phyloP scores from a whole-genome alignment of 2,329 filamentous ascomycete species.

The Rhynchosporium agropyri region DNA sequence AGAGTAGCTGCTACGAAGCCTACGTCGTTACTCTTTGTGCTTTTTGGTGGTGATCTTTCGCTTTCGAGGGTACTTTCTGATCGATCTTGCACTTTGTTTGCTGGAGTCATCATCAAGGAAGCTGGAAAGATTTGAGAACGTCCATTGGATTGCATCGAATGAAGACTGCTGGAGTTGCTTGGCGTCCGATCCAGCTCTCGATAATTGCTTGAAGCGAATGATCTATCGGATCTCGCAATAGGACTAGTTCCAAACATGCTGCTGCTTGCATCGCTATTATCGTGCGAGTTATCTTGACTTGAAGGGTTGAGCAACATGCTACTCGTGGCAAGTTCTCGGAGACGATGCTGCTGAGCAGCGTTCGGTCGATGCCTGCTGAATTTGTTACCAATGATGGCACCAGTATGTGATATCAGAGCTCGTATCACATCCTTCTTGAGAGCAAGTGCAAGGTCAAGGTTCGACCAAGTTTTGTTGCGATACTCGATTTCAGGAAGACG shows the following conservation, averaged over 20 bases:
- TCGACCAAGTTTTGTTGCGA: constrained; percentile 99
- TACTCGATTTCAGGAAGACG: constrained; percentile 92
- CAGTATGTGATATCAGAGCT: constrained; percentile 91
- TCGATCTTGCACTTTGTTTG: constrained; percentile 22
- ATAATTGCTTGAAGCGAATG: constrained; percentile 38
- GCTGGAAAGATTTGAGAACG: constrained; percentile 28
- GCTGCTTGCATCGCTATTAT: constrained; percentile 41
- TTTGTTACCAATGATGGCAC: constrained; percentile 97
- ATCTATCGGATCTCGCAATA: constrained; percentile 35
- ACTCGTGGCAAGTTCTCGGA: constrained; percentile 82
- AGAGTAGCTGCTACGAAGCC: constrained; percentile 35
- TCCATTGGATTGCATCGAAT: constrained; percentile 30
- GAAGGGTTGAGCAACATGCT: constrained; percentile 41
- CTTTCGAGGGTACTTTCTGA: constrained; percentile 24
- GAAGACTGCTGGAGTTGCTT: constrained; percentile 38
- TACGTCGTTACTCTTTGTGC: constrained; percentile 25
- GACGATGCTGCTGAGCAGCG: constrained; percentile 74
- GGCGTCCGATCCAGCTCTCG: constrained; percentile 29
- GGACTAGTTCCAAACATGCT: constrained; percentile 36
- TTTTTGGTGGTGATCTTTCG: constrained; percentile 20
- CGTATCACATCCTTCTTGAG: constrained; percentile 94
- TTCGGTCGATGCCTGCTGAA: constrained; percentile 85
- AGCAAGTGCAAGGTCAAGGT: constrained; percentile 87
- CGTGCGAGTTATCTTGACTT: constrained; percentile 37
- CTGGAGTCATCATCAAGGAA: constrained; percentile 39